These are phyloP conservation scores for Nemania abortiva DNA, from an alignment of 2,329 filamentous ascomycete species.

Conservation along the genomic window DNA sequence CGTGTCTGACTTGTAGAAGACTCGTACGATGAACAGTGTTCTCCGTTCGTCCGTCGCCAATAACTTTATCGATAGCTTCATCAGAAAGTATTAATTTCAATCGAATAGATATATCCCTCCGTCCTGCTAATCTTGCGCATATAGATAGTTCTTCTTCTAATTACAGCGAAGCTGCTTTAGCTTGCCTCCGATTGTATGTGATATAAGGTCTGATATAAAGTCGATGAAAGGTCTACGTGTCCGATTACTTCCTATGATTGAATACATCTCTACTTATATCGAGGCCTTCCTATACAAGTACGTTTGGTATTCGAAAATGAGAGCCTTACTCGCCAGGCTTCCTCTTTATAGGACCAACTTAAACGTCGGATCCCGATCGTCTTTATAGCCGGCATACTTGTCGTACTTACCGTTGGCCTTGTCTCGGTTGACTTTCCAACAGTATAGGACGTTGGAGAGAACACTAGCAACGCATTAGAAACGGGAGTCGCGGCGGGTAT, in stretches of 20 bases:
- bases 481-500: not conserved
- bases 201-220: not conserved
- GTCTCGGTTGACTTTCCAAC: slow-evolving; percentile 72
- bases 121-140: not conserved
- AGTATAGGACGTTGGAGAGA: slow-evolving; percentile 71
- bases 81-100: not conserved
- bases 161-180: not conserved
- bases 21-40: not conserved
- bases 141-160: not conserved
- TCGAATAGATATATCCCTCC: not conserved
- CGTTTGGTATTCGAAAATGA: not conserved
- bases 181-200: not conserved
- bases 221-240: not conserved
- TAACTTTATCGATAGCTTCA: not conserved
- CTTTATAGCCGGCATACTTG: slow-evolving; percentile 66
- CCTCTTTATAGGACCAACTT: slow-evolving; percentile 66
- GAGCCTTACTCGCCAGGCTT: not conserved
- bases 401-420: slow-evolving; percentile 71
- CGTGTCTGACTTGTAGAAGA: not conserved
- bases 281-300: not conserved
- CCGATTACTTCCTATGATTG: not conserved
- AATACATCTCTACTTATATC: not conserved
- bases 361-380: slow-evolving; percentile 74
- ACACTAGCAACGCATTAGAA: slow-evolving; percentile 58
- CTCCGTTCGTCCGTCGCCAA: not conserved